Evolutionary conservation across 2,329 filamentous ascomycete species (phyloP).

Genomic region (Verticillium albo-atrum): DNA sequence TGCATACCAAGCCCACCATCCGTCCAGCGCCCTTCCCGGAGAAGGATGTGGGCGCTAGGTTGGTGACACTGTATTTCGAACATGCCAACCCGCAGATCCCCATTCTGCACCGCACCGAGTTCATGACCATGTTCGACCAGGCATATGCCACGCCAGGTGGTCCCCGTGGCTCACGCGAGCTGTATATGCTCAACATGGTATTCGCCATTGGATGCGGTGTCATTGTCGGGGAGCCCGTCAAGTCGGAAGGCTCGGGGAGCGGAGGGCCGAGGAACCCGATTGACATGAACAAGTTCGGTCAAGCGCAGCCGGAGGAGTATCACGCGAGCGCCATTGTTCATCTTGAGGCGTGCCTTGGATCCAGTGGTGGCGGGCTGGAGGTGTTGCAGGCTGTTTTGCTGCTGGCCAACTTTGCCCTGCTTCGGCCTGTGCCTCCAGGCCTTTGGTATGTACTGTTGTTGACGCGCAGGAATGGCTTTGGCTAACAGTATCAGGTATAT

Average conservation of each 20-base stretch:
- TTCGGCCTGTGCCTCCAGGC: constrained; percentile 87
- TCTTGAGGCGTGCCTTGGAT: constrained; percentile 79
- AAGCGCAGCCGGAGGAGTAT: constrained; percentile 86
- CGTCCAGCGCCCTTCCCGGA: constrained; percentile 81
- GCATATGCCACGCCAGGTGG: constrained; percentile 69
- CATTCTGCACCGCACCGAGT: constrained; percentile 82
- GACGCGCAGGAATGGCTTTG: neutral
- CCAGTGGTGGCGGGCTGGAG: constrained; percentile 83
- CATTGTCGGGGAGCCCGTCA: constrained; percentile 65
- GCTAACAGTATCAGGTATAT: constrained; percentile 60
- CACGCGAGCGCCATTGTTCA: constrained; percentile 93
- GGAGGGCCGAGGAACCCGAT: constrained; percentile 16
- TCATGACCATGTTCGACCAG: constrained; percentile 80
- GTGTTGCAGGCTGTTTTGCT: constrained; percentile 91
- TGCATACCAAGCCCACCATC: constrained; percentile 86
- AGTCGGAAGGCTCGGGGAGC: constrained; percentile 37
- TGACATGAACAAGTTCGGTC: constrained; percentile 29
- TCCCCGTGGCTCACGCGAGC: constrained; percentile 68
- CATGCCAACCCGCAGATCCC: constrained; percentile 96
- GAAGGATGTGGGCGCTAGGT: constrained; percentile 63
- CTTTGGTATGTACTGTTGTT: constrained; percentile 57
- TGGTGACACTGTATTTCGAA: constrained; percentile 87
- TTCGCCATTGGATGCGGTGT: constrained; percentile 95
- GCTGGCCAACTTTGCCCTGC: constrained; percentile 83
- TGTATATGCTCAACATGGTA: constrained; percentile 96